Evolutionary conservation across 140 eudicot species (phyloP).

Genomic region (Oenanthe javanica): DNA sequence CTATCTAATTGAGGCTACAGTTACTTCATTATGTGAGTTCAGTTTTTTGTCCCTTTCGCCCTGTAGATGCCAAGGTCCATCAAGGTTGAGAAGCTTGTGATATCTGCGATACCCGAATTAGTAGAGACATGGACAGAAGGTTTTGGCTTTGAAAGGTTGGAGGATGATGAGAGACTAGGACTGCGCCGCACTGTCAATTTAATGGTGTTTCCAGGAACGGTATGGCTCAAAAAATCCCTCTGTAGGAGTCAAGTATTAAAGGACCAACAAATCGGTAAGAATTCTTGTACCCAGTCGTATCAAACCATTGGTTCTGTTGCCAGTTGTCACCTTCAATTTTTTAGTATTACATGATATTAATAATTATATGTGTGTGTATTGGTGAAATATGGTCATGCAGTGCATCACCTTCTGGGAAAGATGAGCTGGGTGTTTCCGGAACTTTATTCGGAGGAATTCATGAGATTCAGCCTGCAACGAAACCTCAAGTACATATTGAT

Average conservation of each 20-base stretch:
- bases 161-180: conserved; percentile 49
- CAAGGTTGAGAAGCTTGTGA: conserved; percentile 75
- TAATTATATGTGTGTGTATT: too few species aligned
- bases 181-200: conserved; percentile 50
- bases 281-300: neutral
- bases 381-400: conserved; percentile 6
- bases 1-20: neutral
- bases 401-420: conserved; percentile 10
- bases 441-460: neutral
- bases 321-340: neutral
- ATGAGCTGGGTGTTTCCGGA: conserved; percentile 4
- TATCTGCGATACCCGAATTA: conserved; percentile 68
- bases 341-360: neutral
- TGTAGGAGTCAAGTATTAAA: conserved; percentile 22
- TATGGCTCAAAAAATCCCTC: conserved; percentile 70
- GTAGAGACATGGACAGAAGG: conserved; percentile 79
- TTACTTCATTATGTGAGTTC: conserved; percentile 3
- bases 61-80: conserved; percentile 63
- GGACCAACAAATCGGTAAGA: conserved; percentile 28
- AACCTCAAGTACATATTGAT: neutral
- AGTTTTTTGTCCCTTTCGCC: neutral
- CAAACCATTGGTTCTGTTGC: neutral
- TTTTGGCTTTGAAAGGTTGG: conserved; percentile 73
- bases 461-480: neutral
- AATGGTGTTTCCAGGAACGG: conserved; percentile 88